A percentile compares a stretch with the other conserved stretches of the same genome.
phyloP scores from a whole-genome alignment of 1,284 basidiomycete species.

The Puccinia novopanici region DNA sequence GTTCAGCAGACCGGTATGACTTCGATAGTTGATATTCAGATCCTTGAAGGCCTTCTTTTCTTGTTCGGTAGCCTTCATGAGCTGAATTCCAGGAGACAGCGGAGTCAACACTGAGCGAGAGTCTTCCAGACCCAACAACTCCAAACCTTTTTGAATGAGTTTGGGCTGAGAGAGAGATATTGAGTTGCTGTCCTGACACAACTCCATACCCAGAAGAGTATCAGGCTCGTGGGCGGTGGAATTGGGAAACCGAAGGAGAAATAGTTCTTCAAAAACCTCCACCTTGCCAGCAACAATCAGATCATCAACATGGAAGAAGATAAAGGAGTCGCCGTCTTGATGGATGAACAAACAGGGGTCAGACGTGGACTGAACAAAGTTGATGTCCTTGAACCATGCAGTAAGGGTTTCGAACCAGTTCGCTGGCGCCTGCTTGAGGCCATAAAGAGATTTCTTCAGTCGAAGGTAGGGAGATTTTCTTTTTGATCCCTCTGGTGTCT shows the following conservation, averaged over 20 bases:
- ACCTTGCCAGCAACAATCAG: not conserved
- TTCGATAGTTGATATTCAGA: not conserved
- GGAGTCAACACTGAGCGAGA: not conserved
- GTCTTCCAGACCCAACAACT: not conserved
- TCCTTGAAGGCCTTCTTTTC: not conserved
- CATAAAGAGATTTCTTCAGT: constrained; percentile 12
- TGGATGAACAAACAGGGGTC: constrained; percentile 4
- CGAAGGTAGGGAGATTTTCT: not conserved
- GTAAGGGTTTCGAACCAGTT: not conserved
- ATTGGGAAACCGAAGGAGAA: not conserved
- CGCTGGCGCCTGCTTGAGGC: not conserved
- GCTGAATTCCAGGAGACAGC: not conserved
- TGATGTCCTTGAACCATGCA: not conserved
- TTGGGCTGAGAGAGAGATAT: not conserved
- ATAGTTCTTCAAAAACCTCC: not conserved
- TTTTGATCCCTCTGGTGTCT: constrained; percentile 56
- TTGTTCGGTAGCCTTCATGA: not conserved
- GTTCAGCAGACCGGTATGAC: not conserved
- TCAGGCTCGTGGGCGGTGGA: not conserved
- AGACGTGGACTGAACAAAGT: not conserved
- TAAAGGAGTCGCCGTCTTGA: not conserved
- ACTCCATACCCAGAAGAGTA: not conserved
- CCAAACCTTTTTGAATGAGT: not conserved
- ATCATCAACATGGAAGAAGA: constrained; percentile 9
- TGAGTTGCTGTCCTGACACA: not conserved